Base-by-base conservation (phyloP, 2,329 filamentous ascomycete species). In the Xylaria sp. region DNA sequence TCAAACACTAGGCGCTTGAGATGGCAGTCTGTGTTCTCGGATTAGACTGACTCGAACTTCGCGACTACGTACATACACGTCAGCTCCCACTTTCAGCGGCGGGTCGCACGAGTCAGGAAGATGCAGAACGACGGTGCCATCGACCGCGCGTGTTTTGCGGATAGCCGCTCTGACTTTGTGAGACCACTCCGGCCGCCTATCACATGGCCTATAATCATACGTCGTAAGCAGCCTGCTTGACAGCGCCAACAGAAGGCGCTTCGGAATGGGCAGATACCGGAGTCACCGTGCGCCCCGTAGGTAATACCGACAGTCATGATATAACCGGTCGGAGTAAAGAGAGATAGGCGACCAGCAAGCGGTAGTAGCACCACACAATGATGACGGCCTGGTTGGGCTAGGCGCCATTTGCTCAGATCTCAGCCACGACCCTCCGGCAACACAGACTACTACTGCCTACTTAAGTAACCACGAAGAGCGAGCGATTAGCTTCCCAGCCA, bases 41-140 rank as follows among this genome's bases (percentile, higher is more conserved):
- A 31, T 33, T 28, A 58, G 19, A 40, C 59, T 19, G 19, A 40
- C 59, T 19, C n/a, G 25, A 43, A 55, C 21, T 17, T 31, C 38
- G n/a, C 35, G 31, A 25, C 23, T 58, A 58, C n/a, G n/a, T n/a
- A n/a, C n/a, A n/a, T n/a, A n/a, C 59, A 66, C 63, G 63, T 63
- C 56, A 64, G 60, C 63, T 19, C 46, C 9, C 43, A 42, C 35
- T 63, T 46, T 31, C 46, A 33, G 28, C n/a, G 35, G 55, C 60
- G 57, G 60, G 57, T 57, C 54, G 21, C 45, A 55, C 53, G 63
- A 66, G 63, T 66, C 60, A 64, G 51, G 42, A 45, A 14, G 21
- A 17, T n/a, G 46, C 47, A 53, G 63, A n/a, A 38, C 19, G 40
- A 51, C 46, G 28, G 46, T 56, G 49, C 31, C 31, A 56, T 57